These are phyloP conservation scores for Populus davidiana DNA, from an alignment of 345 rosid species.

Conservation along the genomic window DNA sequence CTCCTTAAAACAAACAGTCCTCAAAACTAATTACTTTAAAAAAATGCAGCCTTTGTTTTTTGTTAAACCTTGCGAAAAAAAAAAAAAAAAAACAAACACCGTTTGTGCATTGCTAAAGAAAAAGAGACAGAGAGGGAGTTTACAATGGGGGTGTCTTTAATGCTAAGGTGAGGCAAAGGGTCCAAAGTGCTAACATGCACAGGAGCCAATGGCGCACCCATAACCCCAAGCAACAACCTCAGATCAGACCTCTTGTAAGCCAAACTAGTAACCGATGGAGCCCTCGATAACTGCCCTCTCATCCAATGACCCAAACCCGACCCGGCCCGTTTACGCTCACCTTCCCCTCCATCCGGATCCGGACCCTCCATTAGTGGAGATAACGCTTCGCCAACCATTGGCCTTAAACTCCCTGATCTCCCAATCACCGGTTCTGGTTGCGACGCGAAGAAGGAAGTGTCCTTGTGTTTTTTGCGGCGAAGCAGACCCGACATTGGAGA, in stretches of 20 bases:
- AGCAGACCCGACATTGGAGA: slow-evolving; percentile 51
- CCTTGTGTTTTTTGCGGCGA: slow-evolving; percentile 44
- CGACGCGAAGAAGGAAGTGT: slow-evolving; percentile 25
- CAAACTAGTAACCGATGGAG: slow-evolving; percentile 17
- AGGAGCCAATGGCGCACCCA: slow-evolving; percentile 53
- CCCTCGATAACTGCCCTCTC: slow-evolving; percentile 37
- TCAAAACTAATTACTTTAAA: not conserved
- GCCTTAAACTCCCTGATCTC: slow-evolving; percentile 79
- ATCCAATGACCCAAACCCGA: slow-evolving; percentile 55
- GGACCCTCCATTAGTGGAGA: slow-evolving; percentile 89
- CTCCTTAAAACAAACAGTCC: not conserved
- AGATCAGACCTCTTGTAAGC: slow-evolving; percentile 49
- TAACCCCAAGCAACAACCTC: slow-evolving; percentile 42
- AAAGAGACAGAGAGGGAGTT: slow-evolving; percentile 20
- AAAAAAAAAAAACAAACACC: not conserved
- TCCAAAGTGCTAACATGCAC: slow-evolving; percentile 43
- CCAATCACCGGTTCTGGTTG: slow-evolving; percentile 49
- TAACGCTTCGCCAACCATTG: slow-evolving; percentile 49
- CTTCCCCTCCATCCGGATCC: slow-evolving; percentile 68
- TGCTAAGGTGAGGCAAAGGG: slow-evolving; percentile 52
- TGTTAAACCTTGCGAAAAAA: not conserved
- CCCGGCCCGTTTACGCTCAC: slow-evolving; percentile 55
- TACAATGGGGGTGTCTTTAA: slow-evolving; percentile 70
- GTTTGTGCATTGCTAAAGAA: not conserved
- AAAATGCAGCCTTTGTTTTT: not conserved